Evolutionary conservation across 2,329 filamentous ascomycete genomes (phyloP), one percentile per base, ranked within the genome.

Genomic region (Alternaria gansuensis): DNA sequence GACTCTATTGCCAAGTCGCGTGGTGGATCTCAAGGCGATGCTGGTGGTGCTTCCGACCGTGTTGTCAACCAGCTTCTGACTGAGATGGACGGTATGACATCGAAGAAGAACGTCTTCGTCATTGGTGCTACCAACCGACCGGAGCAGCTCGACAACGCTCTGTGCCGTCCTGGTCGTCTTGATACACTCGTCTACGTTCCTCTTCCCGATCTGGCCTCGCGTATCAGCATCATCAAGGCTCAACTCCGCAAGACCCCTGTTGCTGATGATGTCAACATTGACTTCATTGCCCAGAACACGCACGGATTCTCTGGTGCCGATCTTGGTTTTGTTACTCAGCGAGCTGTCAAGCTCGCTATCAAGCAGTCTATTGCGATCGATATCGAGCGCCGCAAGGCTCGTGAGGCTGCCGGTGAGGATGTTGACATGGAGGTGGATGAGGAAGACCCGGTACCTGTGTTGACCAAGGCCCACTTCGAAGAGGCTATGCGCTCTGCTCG

Each of bases 31-130:
- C 86, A 92, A 60, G 95, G 95, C 66, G 95, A 99, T 83, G 95
- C 95, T 73, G 95, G 95, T 67, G 95, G 95, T 87, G 95, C 95
- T 66, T 98, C 94, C 45, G 96, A 99, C 82, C 95, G 96, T 89
- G 95, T 99, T 71, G 95, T 99, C 80, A 99, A 99, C 85, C 96
- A 99, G 85, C 93, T 99, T 78, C 84, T 99, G 76, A 99, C 95
- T 69, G 92, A 98, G 87, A 97, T 98, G 94, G 94, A 98, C 71
- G 94, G 94, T 74, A 98, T 98, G 94, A 98, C 94, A 44, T 97
- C 94, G 37, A 99, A 99, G 91, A 99, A 99, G 91, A 99, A 99
- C 79, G 95, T 99, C 66, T 99, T 99, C 82, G 95, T 99, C 67
- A 99, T 99, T 73, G 95, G 95, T 79, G 95, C 95, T 44, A 99